Conservation (phyloP, 768 basidiomycete species). For the Trichaptum fuscoviolaceum region DNA sequence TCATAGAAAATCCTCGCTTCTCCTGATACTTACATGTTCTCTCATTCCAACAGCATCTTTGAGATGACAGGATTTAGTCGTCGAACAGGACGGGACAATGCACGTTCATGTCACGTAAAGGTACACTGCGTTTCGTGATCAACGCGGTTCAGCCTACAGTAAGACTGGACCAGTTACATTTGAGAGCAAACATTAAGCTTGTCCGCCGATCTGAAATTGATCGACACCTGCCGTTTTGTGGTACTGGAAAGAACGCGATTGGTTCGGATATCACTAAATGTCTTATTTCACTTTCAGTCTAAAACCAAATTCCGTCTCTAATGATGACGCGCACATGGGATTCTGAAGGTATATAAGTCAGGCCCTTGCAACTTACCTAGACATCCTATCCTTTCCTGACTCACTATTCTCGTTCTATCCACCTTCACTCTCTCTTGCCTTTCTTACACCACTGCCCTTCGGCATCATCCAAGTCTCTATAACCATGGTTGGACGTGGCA, state of each 20-base stretch:
- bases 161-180: background rate
- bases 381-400: no score
- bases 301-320: background rate
- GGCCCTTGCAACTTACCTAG: background rate
- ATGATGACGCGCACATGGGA: background rate
- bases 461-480: background rate
- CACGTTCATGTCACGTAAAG: no score
- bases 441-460: background rate
- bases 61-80: background rate
- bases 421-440: background rate
- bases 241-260: background rate
- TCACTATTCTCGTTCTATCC: background rate
- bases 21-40: background rate
- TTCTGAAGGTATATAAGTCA: background rate
- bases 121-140: no score
- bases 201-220: background rate
- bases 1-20: no score
- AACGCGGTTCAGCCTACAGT: no score
- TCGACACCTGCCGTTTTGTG: background rate
- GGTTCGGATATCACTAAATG: background rate
- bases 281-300: background rate
- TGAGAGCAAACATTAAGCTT: background rate
- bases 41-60: background rate
- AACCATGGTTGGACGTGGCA: background rate
- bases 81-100: no score